Base-by-base conservation (phyloP, 768 basidiomycete genomes). In the Tricholoma sp. region DNA sequence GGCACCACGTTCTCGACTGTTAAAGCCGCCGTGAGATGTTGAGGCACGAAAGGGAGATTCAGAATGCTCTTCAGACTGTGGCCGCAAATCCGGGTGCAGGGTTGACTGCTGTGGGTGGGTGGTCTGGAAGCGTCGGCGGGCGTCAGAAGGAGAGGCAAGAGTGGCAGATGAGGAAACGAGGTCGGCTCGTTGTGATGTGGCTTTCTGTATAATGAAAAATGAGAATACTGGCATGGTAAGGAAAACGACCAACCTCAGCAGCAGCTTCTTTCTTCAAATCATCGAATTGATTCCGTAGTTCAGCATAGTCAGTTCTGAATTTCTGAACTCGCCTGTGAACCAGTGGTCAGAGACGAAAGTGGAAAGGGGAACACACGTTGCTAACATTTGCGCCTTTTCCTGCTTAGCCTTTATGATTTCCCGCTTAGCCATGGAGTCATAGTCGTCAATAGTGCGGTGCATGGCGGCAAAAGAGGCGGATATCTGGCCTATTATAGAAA, bases 351-450 rank as follows among this genome's bases (percentile, higher is more conserved):
- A 54, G 11, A 22, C 46, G 16, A 57, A 35, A 57, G n/a, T n/a
- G 29, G 54, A 3, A 34, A 54, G 51, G 51, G 57, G 19, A 35
- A 43, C 22, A 47, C 18, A 57, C 49, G 12, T 39, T 41, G 73
- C 83, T 64, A 64, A 94, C 91, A 89, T 88, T 68, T 89, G 81
- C 0, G 95, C 97, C 74, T 98, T 98, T 75, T 98, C 96, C 71
- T 94, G 88, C 74, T 97, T 98, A 46, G 91, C 86, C 64, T 91
- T 93, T 53, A 98, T 94, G 67, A 97, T 93, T 72, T 99, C 97
- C 60, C 95, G 81, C 75, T 88, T 91, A 0, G 91, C 93, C 91
- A 98, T 94, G 8, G 90, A 88, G 65, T 98, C 95, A 67, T 96
- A 98, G 67, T 99, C 97, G 59, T 98, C 95, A 61, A 98, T 87